Evolutionary conservation across 2,329 filamentous ascomycete genomes (phyloP).

Genomic region (Truncatella angustata): DNA sequence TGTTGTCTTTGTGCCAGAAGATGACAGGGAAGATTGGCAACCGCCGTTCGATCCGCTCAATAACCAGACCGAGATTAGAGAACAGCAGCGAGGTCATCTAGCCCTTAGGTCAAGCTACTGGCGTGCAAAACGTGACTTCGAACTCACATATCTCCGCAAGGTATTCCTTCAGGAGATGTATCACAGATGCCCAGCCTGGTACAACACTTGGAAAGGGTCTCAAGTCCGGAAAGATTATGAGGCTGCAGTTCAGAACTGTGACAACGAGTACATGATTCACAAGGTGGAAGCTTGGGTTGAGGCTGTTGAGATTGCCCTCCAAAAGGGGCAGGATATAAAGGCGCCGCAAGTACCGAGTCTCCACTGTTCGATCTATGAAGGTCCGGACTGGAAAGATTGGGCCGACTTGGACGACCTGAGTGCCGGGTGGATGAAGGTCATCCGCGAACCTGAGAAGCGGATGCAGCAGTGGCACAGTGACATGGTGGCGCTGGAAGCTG

Average conservation of each 20-base stretch:
- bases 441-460: neutral
- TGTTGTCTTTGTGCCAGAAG: neutral
- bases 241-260: constrained; percentile 27
- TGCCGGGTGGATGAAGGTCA: neutral
- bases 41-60: neutral
- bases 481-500: neutral
- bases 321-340: constrained; percentile 5
- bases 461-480: neutral
- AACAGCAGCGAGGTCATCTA: neutral
- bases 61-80: neutral
- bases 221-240: constrained; percentile 25
- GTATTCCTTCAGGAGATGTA: constrained; percentile 24
- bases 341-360: neutral
- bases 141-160: constrained; percentile 22
- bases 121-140: constrained; percentile 17
- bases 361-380: neutral
- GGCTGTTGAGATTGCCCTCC: constrained; percentile 15
- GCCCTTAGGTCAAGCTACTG: constrained; percentile 14
- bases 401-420: neutral
- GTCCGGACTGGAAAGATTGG: neutral
- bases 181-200: constrained; percentile 18
- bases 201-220: constrained; percentile 12
- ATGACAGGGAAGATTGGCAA: constrained; percentile 2
- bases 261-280: constrained; percentile 20
- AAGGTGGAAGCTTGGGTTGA: constrained; percentile 23